Conservation (phyloP, 1,139 yeast species). For the Blastobotrys capitulatus region DNA sequence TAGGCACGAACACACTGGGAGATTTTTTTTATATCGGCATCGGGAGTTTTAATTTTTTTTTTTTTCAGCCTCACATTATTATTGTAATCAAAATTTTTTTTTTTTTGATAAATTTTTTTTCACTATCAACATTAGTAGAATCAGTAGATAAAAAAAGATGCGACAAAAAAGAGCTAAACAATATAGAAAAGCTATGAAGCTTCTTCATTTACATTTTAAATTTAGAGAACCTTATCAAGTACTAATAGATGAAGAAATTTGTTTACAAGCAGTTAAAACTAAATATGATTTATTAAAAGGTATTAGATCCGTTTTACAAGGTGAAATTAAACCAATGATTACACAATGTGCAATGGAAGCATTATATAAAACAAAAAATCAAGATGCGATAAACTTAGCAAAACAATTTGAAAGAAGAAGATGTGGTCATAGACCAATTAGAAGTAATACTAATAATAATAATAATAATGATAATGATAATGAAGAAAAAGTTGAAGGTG, state of each 20-base stretch:
- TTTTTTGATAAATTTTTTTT: too few relatives aligned
- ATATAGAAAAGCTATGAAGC: constrained; percentile 86
- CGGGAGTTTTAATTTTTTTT: neutral
- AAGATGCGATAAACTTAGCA: constrained; percentile 70
- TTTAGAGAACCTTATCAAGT: constrained; percentile 94
- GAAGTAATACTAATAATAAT: neutral
- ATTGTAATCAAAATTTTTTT: too few relatives aligned
- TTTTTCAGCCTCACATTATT: neutral
- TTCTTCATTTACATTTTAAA: constrained; percentile 77
- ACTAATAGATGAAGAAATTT: constrained; percentile 69
- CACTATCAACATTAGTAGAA: too few relatives aligned
- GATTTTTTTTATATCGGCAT: too few relatives aligned
- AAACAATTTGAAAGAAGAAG: constrained; percentile 78
- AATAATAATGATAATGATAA: constrained; percentile 4
- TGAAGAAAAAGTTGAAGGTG: constrained; percentile 8
- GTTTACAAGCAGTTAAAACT: constrained; percentile 57
- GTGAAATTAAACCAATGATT: constrained; percentile 84
- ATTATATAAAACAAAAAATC: constrained; percentile 64
- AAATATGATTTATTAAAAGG: constrained; percentile 74
- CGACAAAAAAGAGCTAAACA: constrained; percentile 95
- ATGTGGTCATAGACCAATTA: constrained; percentile 44
- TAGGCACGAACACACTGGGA: too few relatives aligned
- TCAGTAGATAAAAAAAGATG: too few relatives aligned
- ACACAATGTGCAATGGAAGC: constrained; percentile 95
- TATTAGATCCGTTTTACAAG: constrained; percentile 75